Base-by-base conservation (phyloP, 2,329 filamentous ascomycete genomes). In the Pleomassaria siparia region DNA sequence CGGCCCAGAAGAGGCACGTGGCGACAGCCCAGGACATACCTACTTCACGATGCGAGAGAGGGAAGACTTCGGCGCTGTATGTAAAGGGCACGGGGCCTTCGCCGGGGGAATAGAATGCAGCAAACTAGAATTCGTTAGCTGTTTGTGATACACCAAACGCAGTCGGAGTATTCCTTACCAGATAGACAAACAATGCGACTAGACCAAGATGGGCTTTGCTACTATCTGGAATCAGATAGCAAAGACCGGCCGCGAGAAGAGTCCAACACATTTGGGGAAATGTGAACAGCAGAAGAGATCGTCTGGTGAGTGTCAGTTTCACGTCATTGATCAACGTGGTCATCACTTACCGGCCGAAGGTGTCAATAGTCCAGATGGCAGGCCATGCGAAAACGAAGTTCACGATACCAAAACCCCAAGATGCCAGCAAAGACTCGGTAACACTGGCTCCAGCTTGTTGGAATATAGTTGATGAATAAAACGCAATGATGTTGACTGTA, bases 61-160 rank as follows among this genome's bases (percentile, higher is more conserved):
- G 84, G 63, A 84, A 88, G 2, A 86, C 82, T 67, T 88, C 85
- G 44, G 84, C 84, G 4, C 78, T 80, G 69, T 88, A 88, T 0
- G 83, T 82, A 61, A 85, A 88, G 0, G 85, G 84, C 0, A 88
- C 84, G 9, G 81, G 72, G 1, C 74, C 74, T 59, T 76, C 72
- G 1, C 74, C 73, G 4, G 72, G 72, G 3, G 56, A 61, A 45
- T 69, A 64, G 51, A 63, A 65, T 15, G 74, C 75, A 1, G 76
- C 76, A 51, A 82, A 82, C 32, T 35, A 11, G 32, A 16, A 6
- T 6, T 4, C 3, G 15, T 35, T 35, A 35, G 32, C 6, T 3
- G n/a, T 16, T 18, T 16, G n/a, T 16, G 16, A 18, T 35, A 16
- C 13, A 6, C 12, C 4, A 5, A 30, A 30, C 15, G 4, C 15